Evolutionary conservation across 148 eudicot species (phyloP), one percentile per base, ranked within the genome.

Genomic region (Simmondsia chinensis): DNA sequence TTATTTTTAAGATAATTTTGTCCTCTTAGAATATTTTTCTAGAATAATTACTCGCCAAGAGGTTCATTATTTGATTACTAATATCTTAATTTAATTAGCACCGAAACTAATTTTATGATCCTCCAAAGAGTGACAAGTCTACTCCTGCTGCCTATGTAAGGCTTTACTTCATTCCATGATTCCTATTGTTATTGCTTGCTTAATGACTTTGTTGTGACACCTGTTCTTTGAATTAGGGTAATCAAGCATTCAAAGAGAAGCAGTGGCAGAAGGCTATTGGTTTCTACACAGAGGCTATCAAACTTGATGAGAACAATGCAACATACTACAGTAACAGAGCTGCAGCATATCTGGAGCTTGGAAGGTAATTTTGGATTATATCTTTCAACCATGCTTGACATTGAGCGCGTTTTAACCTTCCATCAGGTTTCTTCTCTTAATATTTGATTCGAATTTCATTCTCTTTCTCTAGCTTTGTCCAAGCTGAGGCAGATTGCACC

Each of bases 241-340:
- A 91, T 64, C 76, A 78, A 72, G 95, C 99, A 18, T 91, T 44
- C 63, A 85, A 91, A 70, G 79, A 74, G 0, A 85, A 73, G 51
- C 88, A 82, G 48, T 91, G 81, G 79, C 83, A 62, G 66, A 85
- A 67, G 63, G 99, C 99, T 43, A 62, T 85, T 17, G 40, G 72
- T 46, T 82, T 54, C 33, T 91, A 91, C 34, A 56, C 83, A 4
- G 99, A 91, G 66, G 99, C 99, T 46, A 76, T 91, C 50, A 91
- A 82, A 63, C 79, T 91, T 19, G 66, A 60, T 55, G 61, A 72
- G 48, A 76, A 34, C 36, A 91, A 66, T 70, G 81, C 99, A 60
- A 85, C 99, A 37, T 91, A 74, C 39, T 82, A 67, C 53, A 76
- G 79, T 54, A 91, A 91, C 43, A 70, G 99, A 56, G 94, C 95